Percentiles rank a stretch among this genome's conserved stretches.
phyloP scores from a whole-genome alignment of 2,329 filamentous ascomycete species.

The Aspergillus carbonarius region DNA sequence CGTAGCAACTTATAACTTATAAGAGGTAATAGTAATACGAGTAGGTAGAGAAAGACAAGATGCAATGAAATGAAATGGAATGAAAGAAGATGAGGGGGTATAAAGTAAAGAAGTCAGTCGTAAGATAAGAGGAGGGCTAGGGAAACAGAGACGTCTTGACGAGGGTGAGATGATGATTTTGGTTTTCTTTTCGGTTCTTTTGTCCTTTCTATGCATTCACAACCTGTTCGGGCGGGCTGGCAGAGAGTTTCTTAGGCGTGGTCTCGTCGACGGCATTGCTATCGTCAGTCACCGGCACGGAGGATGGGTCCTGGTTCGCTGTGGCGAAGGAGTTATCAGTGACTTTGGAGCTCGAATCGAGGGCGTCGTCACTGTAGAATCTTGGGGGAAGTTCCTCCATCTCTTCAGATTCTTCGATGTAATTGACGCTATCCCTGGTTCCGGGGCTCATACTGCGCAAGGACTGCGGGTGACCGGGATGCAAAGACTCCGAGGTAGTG shows the following conservation, averaged over 20 bases:
- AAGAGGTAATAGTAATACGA: not conserved
- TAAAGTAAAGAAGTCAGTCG: not conserved
- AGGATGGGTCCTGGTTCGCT: not conserved
- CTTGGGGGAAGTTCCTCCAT: not conserved
- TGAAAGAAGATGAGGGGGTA: conserved; percentile 8
- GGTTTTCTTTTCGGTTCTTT: not conserved
- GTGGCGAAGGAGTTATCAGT: conserved; percentile 5
- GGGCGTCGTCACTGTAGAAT: conserved; percentile 10
- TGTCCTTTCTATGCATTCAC: conserved; percentile 25
- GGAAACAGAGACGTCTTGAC: conserved; percentile 10
- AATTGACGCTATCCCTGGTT: conserved; percentile 57
- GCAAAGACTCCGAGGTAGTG: conserved; percentile 22
- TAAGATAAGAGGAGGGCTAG: conserved; percentile 5
- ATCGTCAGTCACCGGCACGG: conserved; percentile 7
- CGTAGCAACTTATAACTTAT: not conserved
- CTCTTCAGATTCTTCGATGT: conserved; percentile 20
- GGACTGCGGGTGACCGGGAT: conserved; percentile 58
- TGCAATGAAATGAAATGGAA: not conserved
- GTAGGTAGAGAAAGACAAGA: not conserved
- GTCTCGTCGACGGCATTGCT: conserved; percentile 12
- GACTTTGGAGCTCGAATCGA: conserved; percentile 3
- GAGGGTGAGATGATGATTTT: conserved; percentile 1
- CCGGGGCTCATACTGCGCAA: conserved; percentile 65
- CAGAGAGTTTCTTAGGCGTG: conserved; percentile 19
- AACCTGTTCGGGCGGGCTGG: conserved; percentile 26